Evolutionary conservation across 208 protist species (phyloP), one percentile per base, ranked within the genome.

Genomic region (Leishmania braziliensis): DNA sequence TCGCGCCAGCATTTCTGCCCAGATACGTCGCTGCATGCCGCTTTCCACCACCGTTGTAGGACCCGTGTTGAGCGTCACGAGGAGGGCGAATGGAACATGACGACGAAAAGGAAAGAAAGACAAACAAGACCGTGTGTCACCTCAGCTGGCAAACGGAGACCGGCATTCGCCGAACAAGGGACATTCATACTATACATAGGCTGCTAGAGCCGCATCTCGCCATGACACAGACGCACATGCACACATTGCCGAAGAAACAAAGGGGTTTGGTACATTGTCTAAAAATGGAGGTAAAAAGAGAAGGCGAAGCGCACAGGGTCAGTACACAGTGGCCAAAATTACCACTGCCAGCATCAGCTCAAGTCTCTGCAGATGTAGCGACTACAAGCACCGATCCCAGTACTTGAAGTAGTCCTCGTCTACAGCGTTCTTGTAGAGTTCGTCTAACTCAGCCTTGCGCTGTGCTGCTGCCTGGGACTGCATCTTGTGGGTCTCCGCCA

Each of bases 401-500:
- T 95, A 92, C 89, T 98, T 96, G 89, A 92, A 98, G 84, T 97
- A 98, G 86, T 98, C 93, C 81, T 98, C 95, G 79, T 96, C 94
- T 54, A 98, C 91, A 1, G 79, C 86, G 77, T 97, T 97, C 26
- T 91, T 94, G 87, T 97, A 98, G 48, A 97, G 82, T 54, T 92
- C 80, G 79, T 97, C 88, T 78, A 96, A 68, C 36, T 93, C 43
- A 10, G 84, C 88, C 82, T 89, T 91, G 39, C 91, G 91, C 73
- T 87, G 66, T 50, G 80, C 66, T 0, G 91, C 87, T 0, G 92
- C 90, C 33, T 83, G 69, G 26, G 86, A 84, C 77, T 97, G 94
- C 81, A 86, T 91, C 83, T 86, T 82, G 63, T 96, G 92, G 66
- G 89, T 87, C 54, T 92, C 84, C 18, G 86, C 87, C n/a, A 97